Conservation (phyloP, 176 grass and related monocot genomes). For the Aechmea fasciata region DNA sequence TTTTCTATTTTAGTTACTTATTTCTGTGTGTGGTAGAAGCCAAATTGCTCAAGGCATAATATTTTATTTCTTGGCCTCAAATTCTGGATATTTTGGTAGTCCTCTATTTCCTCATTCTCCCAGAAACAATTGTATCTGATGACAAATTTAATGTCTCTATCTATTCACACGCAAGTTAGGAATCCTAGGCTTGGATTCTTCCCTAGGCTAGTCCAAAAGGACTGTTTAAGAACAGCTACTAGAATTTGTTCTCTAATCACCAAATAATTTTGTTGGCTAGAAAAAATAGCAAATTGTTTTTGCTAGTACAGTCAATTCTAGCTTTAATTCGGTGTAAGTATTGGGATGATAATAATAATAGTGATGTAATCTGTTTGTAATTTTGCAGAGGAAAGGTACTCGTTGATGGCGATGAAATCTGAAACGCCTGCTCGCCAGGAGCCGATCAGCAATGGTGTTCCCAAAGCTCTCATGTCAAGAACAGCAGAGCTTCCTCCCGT, state of each 20-base stretch:
- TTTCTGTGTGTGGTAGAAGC: too few relatives aligned
- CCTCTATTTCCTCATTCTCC: background rate
- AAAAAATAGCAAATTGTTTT: background rate
- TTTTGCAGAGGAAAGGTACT: conserved; percentile 48
- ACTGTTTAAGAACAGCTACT: too few relatives aligned
- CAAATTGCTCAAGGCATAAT: too few relatives aligned
- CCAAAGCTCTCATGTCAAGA: conserved; percentile 25
- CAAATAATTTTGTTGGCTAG: background rate
- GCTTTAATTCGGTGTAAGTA: background rate
- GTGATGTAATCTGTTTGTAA: conserved; percentile 22
- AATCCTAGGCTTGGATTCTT: too few relatives aligned
- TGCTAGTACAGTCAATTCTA: background rate
- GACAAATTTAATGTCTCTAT: background rate
- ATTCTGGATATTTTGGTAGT: background rate
- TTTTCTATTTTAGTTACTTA: too few relatives aligned
- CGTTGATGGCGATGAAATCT: conserved; percentile 39
- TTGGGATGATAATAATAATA: conserved; percentile 16
- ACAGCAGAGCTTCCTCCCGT: conserved; percentile 34
- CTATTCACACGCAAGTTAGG: too few relatives aligned
- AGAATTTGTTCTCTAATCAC: background rate
- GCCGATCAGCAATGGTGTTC: conserved; percentile 41
- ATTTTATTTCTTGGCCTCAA: background rate
- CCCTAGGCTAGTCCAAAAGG: too few relatives aligned
- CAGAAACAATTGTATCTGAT: background rate
- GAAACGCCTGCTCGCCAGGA: conserved; percentile 43